Base-by-base conservation (phyloP, 176 grass and related monocot genomes). In the Eleusine coracana region DNA sequence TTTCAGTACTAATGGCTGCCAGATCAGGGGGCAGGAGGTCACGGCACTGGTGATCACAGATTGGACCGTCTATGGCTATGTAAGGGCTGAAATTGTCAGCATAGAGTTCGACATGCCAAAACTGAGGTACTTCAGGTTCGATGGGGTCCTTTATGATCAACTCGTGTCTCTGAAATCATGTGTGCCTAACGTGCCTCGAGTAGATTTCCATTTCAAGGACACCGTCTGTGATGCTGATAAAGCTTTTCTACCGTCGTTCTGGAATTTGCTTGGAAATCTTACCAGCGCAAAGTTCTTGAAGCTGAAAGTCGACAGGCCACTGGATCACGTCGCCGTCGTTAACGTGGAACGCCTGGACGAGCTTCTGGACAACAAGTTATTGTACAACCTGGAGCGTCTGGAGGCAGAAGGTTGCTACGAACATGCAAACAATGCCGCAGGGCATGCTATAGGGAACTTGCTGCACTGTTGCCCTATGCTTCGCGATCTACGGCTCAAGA, bases 91-190 rank as follows among this genome's bases (percentile, higher is more conserved):
- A 3, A 13, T 15, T 50, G 7, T 0, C 0, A 11, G 34, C 25
- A 20, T 76, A 55, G 63, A 68, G 50, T 10, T 84, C 10, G 73
- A 68, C 16, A 63, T 51, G 37, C 62, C 73, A 5, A 58, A 14
- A 63, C 8, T 84, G 23, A 37, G 6, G 5, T 76, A 28, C 37
- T 84, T 84, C 82, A 56, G 21, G 54, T 84, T 67, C 10, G 6
- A 42, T 3, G 62, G 60, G n/a, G 44, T 46, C 11, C 44, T 46
- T 46, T 10, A 10, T 38, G 16, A 56, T 56, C 1, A 5, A 4
- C 51, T 5, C 1, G 17, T 75, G 18, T 75, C 18, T 4, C 17
- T 75, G 29, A 74, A 74, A 31, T 31, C 71, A 10, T 28, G 31
- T 34, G 31, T 34, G 6, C 3, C 6, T 2, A 68, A 39, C 17